Base-by-base conservation (phyloP, 2,329 filamentous ascomycete species). In the Cadophora gregata region DNA sequence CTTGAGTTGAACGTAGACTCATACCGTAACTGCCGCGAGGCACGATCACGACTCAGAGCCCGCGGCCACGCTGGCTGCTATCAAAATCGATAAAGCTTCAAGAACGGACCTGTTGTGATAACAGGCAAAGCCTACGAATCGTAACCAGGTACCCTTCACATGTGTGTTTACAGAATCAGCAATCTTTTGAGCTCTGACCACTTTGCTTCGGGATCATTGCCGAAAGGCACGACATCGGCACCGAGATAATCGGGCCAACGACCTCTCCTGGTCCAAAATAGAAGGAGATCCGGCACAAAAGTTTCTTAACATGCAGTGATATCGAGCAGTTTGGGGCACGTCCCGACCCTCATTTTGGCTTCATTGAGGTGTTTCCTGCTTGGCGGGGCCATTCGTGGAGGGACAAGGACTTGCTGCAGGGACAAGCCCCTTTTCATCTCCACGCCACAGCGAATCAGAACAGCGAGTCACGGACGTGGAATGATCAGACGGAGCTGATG, bases 201-300 rank as follows among this genome's bases (percentile, higher is more conserved):
- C 56, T 59, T 16, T 45, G 29, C n/a, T 45, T n/a, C 56, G 56
- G 33, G 21, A 59, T 4, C 21, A 33, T 42, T 59, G 24, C 56
- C 56, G 56, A 59, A 59, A 59, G 56, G 56, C n/a, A 45, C 33
- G 56, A 59, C 29, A 12, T 59, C 56, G 56, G 56, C 56, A 59
- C 12, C 45, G 56, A 45, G 31, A 56, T 21, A n/a, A 56, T 56
- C 53, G 31, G 31, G 25, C 21, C 33, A 19, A 45, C 25, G 36
- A 45, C n/a, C 33, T 29, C 8, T 16, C 25, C 19, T 21, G 19
- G n/a, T 59, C 36, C 56, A 59, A 59, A 25, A 12, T 19, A n/a
- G 56, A 42, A 59, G 56, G 25, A 59, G 4, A 29, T 45, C 56
- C 56, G 56, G 36, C 36, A 29, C 56, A 9, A 16, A 45, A 10